phyloP scores from a whole-genome alignment of 2,329 filamentous ascomycete species.

The Arthrobotrys pseudoclavata region DNA sequence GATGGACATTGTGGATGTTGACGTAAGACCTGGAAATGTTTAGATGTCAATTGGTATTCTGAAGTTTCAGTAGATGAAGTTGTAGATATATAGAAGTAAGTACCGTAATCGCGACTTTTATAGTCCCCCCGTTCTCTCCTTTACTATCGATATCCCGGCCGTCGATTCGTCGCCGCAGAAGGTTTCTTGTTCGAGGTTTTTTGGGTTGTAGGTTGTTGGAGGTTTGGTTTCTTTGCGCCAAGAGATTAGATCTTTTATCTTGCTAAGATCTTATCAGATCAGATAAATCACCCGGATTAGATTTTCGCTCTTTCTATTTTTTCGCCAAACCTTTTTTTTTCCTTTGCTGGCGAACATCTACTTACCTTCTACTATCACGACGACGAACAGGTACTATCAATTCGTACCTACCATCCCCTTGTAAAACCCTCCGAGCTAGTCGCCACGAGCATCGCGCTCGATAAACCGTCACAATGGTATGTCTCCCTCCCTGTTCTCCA shows the following conservation, averaged over 20 bases:
- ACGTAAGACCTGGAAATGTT: not conserved
- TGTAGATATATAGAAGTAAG: not conserved
- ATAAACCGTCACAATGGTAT: slow-evolving; percentile 47
- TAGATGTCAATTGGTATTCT: not conserved
- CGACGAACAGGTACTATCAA: too few relatives aligned
- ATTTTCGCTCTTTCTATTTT: slow-evolving; percentile 7
- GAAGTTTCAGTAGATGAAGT: not conserved
- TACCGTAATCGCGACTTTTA: slow-evolving; percentile 5
- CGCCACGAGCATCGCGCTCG: slow-evolving; percentile 44
- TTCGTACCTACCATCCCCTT: not conserved
- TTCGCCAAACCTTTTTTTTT: slow-evolving; percentile 41
- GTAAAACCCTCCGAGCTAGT: not conserved
- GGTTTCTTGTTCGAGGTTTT: not conserved
- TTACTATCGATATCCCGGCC: not conserved
- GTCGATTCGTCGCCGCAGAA: slow-evolving; percentile 1
- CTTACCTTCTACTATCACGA: not conserved
- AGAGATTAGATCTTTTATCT: slow-evolving; percentile 38
- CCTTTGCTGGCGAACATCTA: not conserved
- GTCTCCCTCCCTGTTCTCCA: not conserved
- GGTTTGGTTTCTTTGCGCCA: slow-evolving; percentile 28
- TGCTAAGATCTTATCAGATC: not conserved
- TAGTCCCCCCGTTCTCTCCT: not conserved
- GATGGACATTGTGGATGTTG: slow-evolving; percentile 28
- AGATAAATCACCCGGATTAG: slow-evolving; percentile 1
- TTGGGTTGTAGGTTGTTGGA: slow-evolving; percentile 39